A percentile compares a stretch with the other conserved stretches of the same genome.
These are phyloP conservation scores for Saccharomycopsis amapae DNA, from an alignment of 805 yeast genomes.

Conservation along the genomic window DNA sequence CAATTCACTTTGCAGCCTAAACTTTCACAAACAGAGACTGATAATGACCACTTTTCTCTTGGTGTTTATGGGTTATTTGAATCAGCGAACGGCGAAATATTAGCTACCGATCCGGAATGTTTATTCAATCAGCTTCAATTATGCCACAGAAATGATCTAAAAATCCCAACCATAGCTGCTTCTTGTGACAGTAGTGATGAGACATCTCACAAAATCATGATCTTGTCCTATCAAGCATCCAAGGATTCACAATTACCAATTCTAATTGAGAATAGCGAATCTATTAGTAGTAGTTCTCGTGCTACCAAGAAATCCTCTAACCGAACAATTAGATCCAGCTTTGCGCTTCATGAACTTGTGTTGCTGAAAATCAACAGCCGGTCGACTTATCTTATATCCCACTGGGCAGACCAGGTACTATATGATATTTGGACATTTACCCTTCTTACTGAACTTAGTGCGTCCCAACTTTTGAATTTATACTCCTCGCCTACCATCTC, in stretches of 20 bases:
- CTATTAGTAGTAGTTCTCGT: background rate
- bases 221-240: constrained; percentile 38
- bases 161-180: background rate
- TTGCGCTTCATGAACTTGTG: constrained; percentile 10
- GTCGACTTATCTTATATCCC: constrained; percentile 26
- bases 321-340: constrained; percentile 8
- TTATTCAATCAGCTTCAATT: constrained; percentile 16
- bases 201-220: constrained; percentile 14
- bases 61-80: constrained; percentile 17
- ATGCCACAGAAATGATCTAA: constrained; percentile 8
- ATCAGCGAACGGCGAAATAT: constrained; percentile 1
- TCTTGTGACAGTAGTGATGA: background rate
- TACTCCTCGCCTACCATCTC: too few relatives aligned
- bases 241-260: constrained; percentile 42
- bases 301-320: background rate
- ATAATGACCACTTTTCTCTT: constrained; percentile 8
- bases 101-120: constrained; percentile 21
- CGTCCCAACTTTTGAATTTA: background rate
- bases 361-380: constrained; percentile 23
- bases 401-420: constrained; percentile 34
- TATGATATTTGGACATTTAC: constrained; percentile 36
- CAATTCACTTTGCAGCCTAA: too few relatives aligned
- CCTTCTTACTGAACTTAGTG: constrained; percentile 19
- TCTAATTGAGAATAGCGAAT: constrained; percentile 40
- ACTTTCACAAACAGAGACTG: too few relatives aligned